These are phyloP conservation scores for Rhamnella rubrinervis DNA, from an alignment of 331 rosid species.

Conservation along the genomic window DNA sequence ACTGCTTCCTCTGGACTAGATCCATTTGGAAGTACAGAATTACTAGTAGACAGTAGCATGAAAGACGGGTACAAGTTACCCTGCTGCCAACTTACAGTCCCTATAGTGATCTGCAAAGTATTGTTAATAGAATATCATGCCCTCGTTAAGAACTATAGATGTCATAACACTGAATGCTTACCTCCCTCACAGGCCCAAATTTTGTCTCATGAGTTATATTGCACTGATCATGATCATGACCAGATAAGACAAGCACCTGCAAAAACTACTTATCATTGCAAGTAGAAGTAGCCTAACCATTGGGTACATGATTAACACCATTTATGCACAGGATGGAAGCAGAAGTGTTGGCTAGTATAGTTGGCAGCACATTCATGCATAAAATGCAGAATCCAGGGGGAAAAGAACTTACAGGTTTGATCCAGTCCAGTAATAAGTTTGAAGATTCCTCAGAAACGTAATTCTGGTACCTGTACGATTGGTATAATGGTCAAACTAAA, in stretches of 20 bases:
- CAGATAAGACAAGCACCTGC: conserved; percentile 76
- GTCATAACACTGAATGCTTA: conserved; percentile 34
- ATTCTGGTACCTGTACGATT: conserved; percentile 57
- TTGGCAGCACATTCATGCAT: conserved; percentile 12
- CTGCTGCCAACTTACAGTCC: conserved; percentile 90
- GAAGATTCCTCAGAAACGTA: conserved; percentile 63
- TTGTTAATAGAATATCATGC: conserved; percentile 37
- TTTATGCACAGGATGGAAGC: not conserved
- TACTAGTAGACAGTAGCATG: conserved; percentile 70
- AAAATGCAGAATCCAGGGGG: conserved; percentile 21
- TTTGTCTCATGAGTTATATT: conserved; percentile 51
- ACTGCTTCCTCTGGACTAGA: conserved; percentile 50
- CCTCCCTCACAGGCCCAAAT: conserved; percentile 62
- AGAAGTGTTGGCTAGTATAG: not conserved
- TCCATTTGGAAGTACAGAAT: conserved; percentile 44
- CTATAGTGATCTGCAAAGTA: conserved; percentile 75
- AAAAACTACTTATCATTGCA: conserved; percentile 24
- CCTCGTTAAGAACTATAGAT: conserved; percentile 13
- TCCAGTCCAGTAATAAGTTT: conserved; percentile 47
- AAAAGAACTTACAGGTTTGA: conserved; percentile 56
- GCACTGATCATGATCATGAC: conserved; percentile 93
- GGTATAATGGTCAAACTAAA: conserved; percentile 17
- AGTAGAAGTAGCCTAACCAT: conserved; percentile 5
- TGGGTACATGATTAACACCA: not conserved
- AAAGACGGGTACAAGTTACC: conserved; percentile 84